phyloP scores from a whole-genome alignment of 257 asterid genomes.

The Solanum dulcamara region DNA sequence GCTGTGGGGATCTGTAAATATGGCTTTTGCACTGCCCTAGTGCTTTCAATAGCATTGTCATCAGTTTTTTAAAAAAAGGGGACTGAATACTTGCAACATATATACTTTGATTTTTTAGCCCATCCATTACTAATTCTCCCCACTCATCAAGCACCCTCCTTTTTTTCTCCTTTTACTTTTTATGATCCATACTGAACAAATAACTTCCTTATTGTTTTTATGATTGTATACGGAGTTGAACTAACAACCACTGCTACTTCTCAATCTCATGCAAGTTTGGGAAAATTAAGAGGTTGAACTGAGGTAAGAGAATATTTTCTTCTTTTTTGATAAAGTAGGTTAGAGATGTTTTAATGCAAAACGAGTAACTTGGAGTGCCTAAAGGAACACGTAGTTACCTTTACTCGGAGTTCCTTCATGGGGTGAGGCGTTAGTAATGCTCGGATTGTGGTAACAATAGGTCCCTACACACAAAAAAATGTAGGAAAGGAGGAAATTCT shows the following conservation, averaged over 20 bases:
- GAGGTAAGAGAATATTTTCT: not conserved
- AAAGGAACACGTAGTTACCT: slow-evolving; percentile 31
- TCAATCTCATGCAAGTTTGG: not conserved
- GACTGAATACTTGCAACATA: not conserved
- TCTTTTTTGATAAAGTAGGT: not conserved
- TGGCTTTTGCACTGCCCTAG: not conserved
- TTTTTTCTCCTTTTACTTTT: not conserved
- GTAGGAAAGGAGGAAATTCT: not conserved
- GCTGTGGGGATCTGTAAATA: not conserved
- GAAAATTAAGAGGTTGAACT: not conserved
- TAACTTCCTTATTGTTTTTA: not conserved
- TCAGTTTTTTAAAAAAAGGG: not conserved
- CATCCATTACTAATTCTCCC: not conserved
- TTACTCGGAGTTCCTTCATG: slow-evolving; percentile 97
- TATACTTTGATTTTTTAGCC: not conserved
- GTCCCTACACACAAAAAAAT: slow-evolving; percentile 42
- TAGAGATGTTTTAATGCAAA: not conserved
- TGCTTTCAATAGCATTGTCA: not conserved
- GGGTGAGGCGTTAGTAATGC: slow-evolving; percentile 97
- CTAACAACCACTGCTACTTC: not conserved
- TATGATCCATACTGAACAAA: not conserved
- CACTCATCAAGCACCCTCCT: not conserved
- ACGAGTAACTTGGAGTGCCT: not conserved
- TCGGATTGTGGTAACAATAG: slow-evolving; percentile 78
- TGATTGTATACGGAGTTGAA: not conserved